Evolutionary conservation across 768 basidiomycete species (phyloP).

Genomic region (Serendipita sp.): DNA sequence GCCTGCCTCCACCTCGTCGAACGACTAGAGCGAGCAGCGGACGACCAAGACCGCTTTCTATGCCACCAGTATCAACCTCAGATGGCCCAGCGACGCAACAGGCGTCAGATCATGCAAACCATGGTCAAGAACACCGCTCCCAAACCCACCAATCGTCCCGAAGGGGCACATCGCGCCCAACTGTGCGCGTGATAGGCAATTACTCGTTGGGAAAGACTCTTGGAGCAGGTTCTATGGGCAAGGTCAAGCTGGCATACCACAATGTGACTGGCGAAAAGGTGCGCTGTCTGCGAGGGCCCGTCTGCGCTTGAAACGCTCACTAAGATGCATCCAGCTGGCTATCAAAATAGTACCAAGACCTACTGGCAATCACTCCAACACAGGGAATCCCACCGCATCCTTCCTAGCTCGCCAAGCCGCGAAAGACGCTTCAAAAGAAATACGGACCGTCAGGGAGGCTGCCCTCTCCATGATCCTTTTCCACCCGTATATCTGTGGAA

Average conservation of each 20-base stretch:
- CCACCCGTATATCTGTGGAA: slow-evolving; percentile 97
- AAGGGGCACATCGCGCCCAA: neutral
- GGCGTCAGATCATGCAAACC: neutral
- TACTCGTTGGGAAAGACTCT: slow-evolving; percentile 8
- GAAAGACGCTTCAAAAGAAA: slow-evolving; percentile 92
- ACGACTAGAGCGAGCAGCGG: neutral
- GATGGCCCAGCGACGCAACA: neutral
- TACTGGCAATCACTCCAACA: slow-evolving; percentile 23
- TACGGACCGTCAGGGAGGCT: slow-evolving; percentile 89
- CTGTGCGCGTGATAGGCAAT: slow-evolving; percentile 7
- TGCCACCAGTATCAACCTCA: neutral
- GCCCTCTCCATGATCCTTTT: slow-evolving; percentile 89
- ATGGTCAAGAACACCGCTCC: neutral
- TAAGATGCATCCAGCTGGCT: slow-evolving; percentile 56
- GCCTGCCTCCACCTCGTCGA: neutral
- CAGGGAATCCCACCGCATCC: slow-evolving; percentile 29
- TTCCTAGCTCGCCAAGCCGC: slow-evolving; percentile 60
- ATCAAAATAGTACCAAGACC: slow-evolving; percentile 91
- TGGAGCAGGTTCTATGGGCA: slow-evolving; percentile 8
- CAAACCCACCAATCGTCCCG: neutral
- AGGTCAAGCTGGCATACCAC: slow-evolving; percentile 9
- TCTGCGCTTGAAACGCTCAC: neutral
- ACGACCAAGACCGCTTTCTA: slow-evolving; percentile 3
- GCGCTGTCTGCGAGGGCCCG: neutral
- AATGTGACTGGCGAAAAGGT: slow-evolving; percentile 6